phyloP scores from a whole-genome alignment of 2,329 filamentous ascomycete genomes.

The Beauveria varroae region DNA sequence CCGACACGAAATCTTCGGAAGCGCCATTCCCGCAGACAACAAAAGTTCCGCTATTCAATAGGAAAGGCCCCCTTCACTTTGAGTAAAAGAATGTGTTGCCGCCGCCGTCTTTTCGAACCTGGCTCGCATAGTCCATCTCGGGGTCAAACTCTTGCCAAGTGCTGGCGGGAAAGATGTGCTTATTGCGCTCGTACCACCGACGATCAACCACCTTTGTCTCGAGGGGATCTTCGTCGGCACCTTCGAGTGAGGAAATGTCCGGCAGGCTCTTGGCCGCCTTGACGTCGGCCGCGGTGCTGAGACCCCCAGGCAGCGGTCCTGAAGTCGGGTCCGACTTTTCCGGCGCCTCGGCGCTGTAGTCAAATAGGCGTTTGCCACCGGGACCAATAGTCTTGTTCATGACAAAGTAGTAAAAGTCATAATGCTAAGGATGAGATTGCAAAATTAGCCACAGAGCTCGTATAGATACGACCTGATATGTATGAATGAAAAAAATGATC shows the following conservation, averaged over 20 bases:
- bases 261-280: slow-evolving; percentile 32
- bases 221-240: slow-evolving; percentile 66
- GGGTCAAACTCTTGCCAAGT: slow-evolving; percentile 94
- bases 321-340: slow-evolving; percentile 1
- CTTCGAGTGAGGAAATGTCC: slow-evolving; percentile 53
- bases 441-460: slow-evolving; percentile 14
- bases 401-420: slow-evolving; percentile 95
- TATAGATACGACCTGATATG: slow-evolving; percentile 3
- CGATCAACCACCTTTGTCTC: slow-evolving; percentile 92
- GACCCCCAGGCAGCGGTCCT: slow-evolving; percentile 18
- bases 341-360: slow-evolving; percentile 54
- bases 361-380: slow-evolving; percentile 66
- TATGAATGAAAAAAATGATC: background rate
- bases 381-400: slow-evolving; percentile 76
- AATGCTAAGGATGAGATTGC: slow-evolving; percentile 56
- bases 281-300: slow-evolving; percentile 21
- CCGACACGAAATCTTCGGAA: no score
- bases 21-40: background rate
- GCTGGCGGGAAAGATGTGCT: slow-evolving; percentile 95
- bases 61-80: slow-evolving; percentile 19
- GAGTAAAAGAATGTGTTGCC: slow-evolving; percentile 93
- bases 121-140: slow-evolving; percentile 72
- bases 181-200: slow-evolving; percentile 94
- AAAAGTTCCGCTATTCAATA: background rate
- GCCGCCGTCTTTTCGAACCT: slow-evolving; percentile 72